These are phyloP conservation scores for Bryum argenteum DNA, from an alignment of 225 moss, liverwort and hornwort species.

Conservation along the genomic window DNA sequence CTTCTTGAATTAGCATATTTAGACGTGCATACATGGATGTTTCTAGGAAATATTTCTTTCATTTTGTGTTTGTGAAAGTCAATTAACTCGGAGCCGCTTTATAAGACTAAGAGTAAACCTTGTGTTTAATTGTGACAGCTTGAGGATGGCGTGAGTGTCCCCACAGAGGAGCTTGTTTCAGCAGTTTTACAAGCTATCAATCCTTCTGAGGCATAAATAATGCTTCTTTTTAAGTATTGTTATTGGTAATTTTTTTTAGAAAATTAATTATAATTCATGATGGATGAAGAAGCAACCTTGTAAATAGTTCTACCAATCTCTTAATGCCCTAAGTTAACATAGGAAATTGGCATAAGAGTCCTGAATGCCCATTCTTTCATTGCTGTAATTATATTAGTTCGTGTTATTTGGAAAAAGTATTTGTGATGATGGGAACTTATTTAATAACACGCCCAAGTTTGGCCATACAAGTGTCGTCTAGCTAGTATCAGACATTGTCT, in stretches of 20 bases:
- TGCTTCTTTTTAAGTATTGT: too few species aligned
- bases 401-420: neutral
- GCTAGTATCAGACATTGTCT: too few species aligned
- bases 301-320: slow-evolving; percentile 12
- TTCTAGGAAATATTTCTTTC: too few species aligned
- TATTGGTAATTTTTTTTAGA: too few species aligned
- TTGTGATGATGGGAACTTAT: neutral
- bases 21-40: too few species aligned
- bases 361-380: slow-evolving; percentile 3
- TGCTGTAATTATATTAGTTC: neutral
- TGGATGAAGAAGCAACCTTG: neutral
- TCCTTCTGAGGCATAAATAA: slow-evolving; percentile 7
- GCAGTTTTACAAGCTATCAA: slow-evolving; percentile 70
- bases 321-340: neutral
- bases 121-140: slow-evolving; percentile 43
- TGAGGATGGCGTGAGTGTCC: slow-evolving; percentile 59
- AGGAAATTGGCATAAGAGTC: neutral
- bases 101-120: too few species aligned
- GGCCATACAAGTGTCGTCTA: neutral
- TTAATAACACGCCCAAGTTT: slow-evolving; percentile 12
- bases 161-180: slow-evolving; percentile 63
- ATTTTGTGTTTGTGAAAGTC: too few species aligned
- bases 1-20: too few species aligned
- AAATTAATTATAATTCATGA: too few species aligned
- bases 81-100: too few species aligned